Base-by-base conservation (phyloP, 495 filamentous ascomycete species). In the Lasiosphaeria miniovina region DNA sequence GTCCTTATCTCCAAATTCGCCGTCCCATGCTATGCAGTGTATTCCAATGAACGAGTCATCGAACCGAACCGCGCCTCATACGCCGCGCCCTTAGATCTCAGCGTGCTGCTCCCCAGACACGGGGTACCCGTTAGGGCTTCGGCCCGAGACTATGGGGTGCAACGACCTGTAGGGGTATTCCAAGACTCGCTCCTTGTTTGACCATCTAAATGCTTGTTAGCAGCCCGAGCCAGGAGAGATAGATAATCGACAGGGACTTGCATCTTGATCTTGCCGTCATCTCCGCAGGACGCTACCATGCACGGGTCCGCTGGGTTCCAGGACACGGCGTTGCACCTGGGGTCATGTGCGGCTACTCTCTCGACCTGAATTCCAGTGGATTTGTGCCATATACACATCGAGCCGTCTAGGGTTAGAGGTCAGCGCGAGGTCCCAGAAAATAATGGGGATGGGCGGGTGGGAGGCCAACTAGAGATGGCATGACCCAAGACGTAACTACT, bases 231-330 rank as follows among this genome's bases (percentile, higher is more conserved):
- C 8, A 11, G 11, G 12, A 5, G 15, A n/a, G 5, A 14, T 9
- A n/a, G 12, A 41, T 8, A 15, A 17, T 24, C 24, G 35, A 14
- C 10, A 43, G 24, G 33, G 38, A 32, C 86, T 73, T 80, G 96
- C 93, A 98, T 96, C 71, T 89, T 86, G 55, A 98, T 87, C 66
- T 83, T 85, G 46, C 77, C 75, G 66, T 98, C 94, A 70, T 98
- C 94, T 4, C 94, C 93, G 59, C 90, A 92, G 10, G 91, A 90
- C 7, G 92, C 94, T 72, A 96, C 96, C 81, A 96, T 87, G 60
- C 82, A 82, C 4, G 91, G 86, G 69, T 96, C 81, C 3, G 75
- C 77, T 1, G 93, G 91, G 64, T 93, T 95, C 94, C 94, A 98
- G 6, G 89, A 82, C 38, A 96, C 89, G n/a, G 90, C 82, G 73